Evolutionary conservation across 1,284 basidiomycete species (phyloP).

Genomic region (Lentinula novae-zelandiae): DNA sequence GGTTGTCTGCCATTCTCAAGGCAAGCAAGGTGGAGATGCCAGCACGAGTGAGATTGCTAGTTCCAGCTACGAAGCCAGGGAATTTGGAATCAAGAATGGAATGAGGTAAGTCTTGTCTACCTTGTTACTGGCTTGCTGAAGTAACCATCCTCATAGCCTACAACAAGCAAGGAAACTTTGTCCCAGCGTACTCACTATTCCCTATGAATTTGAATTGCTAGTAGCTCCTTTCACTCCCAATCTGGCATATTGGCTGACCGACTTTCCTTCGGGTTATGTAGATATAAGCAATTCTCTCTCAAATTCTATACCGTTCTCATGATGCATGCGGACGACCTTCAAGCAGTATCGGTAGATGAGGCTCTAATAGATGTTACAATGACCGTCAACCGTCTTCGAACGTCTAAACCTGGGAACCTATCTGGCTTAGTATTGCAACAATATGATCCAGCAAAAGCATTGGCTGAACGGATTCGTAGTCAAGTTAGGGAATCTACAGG

Average conservation of each 20-base stretch:
- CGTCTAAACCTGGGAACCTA: constrained; percentile 16
- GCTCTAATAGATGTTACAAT: constrained; percentile 87
- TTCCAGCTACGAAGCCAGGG: constrained; percentile 90
- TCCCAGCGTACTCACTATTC: constrained; percentile 74
- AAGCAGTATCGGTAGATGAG: constrained; percentile 96
- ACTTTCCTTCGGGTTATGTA: constrained; percentile 24
- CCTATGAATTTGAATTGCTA: constrained; percentile 84
- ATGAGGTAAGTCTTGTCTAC: constrained; percentile 65
- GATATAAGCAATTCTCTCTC: constrained; percentile 79
- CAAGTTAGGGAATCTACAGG: constrained; percentile 75
- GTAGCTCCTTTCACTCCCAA: constrained; percentile 16
- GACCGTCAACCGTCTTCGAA: constrained; percentile 48
- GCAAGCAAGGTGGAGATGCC: constrained; percentile 55
- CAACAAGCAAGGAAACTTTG: constrained; percentile 84
- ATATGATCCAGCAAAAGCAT: constrained; percentile 60
- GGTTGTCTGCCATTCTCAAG: constrained; percentile 94
- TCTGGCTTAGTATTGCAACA: constrained; percentile 9
- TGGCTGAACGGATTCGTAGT: constrained; percentile 79
- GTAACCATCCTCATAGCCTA: constrained; percentile 42
- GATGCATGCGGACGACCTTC: constrained; percentile 84
- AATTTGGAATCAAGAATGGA: constrained; percentile 87
- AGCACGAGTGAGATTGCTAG: constrained; percentile 96
- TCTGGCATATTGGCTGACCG: neutral
- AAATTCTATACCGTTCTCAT: constrained; percentile 93
- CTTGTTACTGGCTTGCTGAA: neutral